Conservation (phyloP, 202 grass and related monocot genomes). For the Hordeum pubiflorum region DNA sequence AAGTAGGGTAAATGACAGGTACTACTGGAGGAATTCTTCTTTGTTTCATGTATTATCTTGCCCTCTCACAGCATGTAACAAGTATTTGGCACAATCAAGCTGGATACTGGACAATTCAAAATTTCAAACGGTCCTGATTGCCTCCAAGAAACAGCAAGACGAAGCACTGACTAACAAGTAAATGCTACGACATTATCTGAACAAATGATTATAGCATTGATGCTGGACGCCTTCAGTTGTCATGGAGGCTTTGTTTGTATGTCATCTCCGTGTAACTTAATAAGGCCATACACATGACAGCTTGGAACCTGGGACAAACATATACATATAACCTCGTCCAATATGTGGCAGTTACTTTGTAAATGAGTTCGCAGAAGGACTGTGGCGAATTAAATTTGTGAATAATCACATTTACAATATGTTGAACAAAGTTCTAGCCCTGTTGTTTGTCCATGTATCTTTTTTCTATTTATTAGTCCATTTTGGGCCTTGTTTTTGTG, state of each 20-base stretch:
- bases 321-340: neutral
- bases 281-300: neutral
- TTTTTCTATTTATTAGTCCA: too few relatives aligned
- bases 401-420: neutral
- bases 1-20: neutral
- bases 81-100: neutral
- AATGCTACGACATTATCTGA: neutral
- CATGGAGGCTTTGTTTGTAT: constrained; percentile 1
- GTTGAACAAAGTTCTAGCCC: too few relatives aligned
- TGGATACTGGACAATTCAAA: neutral
- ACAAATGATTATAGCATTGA: constrained; percentile 7
- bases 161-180: neutral
- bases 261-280: neutral
- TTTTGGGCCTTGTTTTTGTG: too few relatives aligned
- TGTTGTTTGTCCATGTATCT: too few relatives aligned
- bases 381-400: neutral
- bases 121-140: neutral
- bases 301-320: neutral
- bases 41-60: neutral
- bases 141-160: neutral
- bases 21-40: neutral
- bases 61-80: neutral
- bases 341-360: neutral
- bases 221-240: neutral
- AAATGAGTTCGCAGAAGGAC: neutral